phyloP scores from a whole-genome alignment of 73 alveolate species.

The Symbiodinium natans region DNA sequence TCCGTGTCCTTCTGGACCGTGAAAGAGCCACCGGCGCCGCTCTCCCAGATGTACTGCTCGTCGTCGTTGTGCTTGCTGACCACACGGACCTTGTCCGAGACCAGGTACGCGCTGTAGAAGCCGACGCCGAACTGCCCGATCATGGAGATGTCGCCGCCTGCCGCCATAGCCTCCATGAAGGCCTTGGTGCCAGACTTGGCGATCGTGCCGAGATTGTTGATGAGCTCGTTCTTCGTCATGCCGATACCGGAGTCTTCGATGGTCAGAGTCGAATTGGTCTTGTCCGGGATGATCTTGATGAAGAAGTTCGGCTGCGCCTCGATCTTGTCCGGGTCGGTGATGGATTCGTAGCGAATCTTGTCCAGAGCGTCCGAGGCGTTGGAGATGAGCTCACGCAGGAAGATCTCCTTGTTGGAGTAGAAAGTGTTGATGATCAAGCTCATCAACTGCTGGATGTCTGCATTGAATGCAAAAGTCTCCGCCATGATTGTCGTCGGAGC shows the following conservation, averaged over 20 bases:
- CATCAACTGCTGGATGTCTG: conserved; percentile 88
- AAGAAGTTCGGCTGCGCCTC: conserved; percentile 98
- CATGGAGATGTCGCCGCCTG: conserved; percentile 97
- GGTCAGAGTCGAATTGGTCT: conserved; percentile 99
- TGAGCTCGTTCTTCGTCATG: conserved; percentile 99
- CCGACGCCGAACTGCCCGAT: conserved; percentile 98
- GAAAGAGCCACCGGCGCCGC: conserved; percentile 99
- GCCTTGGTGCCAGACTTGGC: conserved; percentile 99
- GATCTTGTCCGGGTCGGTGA: conserved; percentile 99
- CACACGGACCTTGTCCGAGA: conserved; percentile 99
- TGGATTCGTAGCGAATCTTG: conserved; percentile 99
- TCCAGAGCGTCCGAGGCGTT: conserved; percentile 99
- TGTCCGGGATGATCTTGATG: conserved; percentile 99
- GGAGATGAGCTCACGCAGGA: conserved; percentile 99
- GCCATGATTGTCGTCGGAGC: conserved; percentile 6
- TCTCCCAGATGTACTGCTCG: conserved; percentile 99
- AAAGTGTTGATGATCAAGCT: conserved; percentile 98
- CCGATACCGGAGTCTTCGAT: conserved; percentile 99
- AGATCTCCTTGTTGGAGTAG: conserved; percentile 99
- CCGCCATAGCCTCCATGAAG: conserved; percentile 99
- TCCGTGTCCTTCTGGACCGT: conserved; percentile 98
- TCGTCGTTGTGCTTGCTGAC: conserved; percentile 98
- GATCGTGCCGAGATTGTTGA: conserved; percentile 99
- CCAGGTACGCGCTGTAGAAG: conserved; percentile 99
- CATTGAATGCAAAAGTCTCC: conserved; percentile 98